Evolutionary conservation across 192 early-diverging fungal species (phyloP).

Genomic region (Coemansia sp.): DNA sequence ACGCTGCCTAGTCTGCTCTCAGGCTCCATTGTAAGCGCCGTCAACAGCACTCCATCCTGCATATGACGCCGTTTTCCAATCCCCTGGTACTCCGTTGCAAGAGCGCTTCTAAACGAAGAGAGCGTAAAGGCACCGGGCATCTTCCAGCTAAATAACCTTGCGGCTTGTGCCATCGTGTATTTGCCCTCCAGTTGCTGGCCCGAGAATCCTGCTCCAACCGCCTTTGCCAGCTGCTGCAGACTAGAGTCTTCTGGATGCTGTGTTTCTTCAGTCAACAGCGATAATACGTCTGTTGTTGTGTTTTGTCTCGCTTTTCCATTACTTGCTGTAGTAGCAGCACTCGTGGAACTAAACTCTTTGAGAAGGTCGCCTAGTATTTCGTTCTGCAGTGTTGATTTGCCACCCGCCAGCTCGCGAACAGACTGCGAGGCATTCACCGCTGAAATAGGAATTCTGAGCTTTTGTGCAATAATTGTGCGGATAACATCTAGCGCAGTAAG

Average conservation of each 20-base stretch:
- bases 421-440: slow-evolving; percentile 65
- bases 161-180: slow-evolving; percentile 72
- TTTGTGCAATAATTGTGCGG: slow-evolving; percentile 82
- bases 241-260: slow-evolving; percentile 89
- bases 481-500: slow-evolving; percentile 80
- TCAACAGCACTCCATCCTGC: slow-evolving; percentile 73
- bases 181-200: slow-evolving; percentile 72
- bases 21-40: slow-evolving; percentile 83
- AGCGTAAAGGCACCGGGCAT: slow-evolving; percentile 92
- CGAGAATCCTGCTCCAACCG: slow-evolving; percentile 69
- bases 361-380: slow-evolving; percentile 95
- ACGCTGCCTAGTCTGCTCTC: slow-evolving; percentile 63
- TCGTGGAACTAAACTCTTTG: slow-evolving; percentile 79
- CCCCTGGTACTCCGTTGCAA: slow-evolving; percentile 47
- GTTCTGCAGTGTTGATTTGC: slow-evolving; percentile 96
- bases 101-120: slow-evolving; percentile 65
- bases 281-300: too few species aligned
- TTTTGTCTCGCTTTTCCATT: too few species aligned
- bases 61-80: slow-evolving; percentile 66
- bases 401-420: slow-evolving; percentile 83
- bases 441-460: slow-evolving; percentile 77
- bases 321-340: slow-evolving; percentile 50
- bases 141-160: slow-evolving; percentile 83
- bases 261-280: slow-evolving; percentile 29
- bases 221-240: slow-evolving; percentile 78